Evolutionary conservation across 352 stramenopile genomes (phyloP), one percentile per base, ranked within the genome.

Genomic region (Pythium insidiosum): DNA sequence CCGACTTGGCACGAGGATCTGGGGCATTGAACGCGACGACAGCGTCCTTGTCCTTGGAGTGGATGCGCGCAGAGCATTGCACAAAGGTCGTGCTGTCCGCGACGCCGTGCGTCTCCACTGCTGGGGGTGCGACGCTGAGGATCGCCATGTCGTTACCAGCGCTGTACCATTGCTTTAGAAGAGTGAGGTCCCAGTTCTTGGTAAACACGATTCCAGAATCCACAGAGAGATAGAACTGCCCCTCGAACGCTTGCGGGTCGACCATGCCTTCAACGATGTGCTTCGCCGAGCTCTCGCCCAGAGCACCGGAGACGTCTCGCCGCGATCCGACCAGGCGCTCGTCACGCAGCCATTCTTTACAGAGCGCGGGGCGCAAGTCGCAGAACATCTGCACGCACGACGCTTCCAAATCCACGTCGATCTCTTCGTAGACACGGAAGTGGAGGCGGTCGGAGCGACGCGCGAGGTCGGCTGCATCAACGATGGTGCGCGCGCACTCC

Each of bases 1-100:
- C 28, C 9, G 28, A 33, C 28, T 9, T 15, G 9, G 28, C 9
- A 9, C 47, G 44, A 6, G 66, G 72, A 45, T 89, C 79, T 0
- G 82, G 82, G 16, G 74, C 49, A 30, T 92, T 94, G 49, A 88
- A 94, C 37, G 70, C 73, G 22, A 94, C 72, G 21, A 91, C 61
- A 0, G 78, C 64, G 18, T 87, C 75, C 4, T 30, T 2, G 1
- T 48, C 55, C 41, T 83, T 86, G 18, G 74, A 78, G 43, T 86
- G 68, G 38, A 94, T 88, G n/a, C 67, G 82, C 12, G 79, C 77
- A 11, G 77, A 88, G 53, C 82, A 94, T 19, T 87, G 74, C 35
- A 90, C 42, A 21, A 91, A 59, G 7, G 80, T 56, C 3, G 57
- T 73, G 9, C 48, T 47, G 47, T 62, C 64, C 4, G 45, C 58